Percentiles rank a stretch among this genome's conserved stretches.
phyloP scores from a whole-genome alignment of 1,284 basidiomycete genomes.

The Pseudozyma tsukubaensis region DNA sequence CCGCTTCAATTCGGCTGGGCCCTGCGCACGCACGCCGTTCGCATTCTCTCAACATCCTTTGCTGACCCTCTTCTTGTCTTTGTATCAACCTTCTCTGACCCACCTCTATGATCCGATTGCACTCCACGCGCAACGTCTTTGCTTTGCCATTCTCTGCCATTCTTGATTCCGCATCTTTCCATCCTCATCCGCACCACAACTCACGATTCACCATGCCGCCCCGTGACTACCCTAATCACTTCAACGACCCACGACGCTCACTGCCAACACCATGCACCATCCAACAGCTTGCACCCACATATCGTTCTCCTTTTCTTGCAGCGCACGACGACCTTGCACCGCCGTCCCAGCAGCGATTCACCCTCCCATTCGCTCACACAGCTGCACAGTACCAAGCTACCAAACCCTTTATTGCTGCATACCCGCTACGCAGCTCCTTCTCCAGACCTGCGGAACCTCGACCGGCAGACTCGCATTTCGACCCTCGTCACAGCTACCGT shows the following conservation, averaged over 20 bases:
- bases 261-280: constrained; percentile 14
- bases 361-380: constrained; percentile 11
- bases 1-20: constrained; percentile 12
- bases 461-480: constrained; percentile 3
- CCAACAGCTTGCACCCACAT: constrained; percentile 5
- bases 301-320: background rate
- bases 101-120: background rate
- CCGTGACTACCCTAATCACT: constrained; percentile 9
- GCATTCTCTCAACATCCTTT: background rate
- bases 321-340: background rate
- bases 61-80: constrained; percentile 2
- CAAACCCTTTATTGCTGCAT: constrained; percentile 2
- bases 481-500: constrained; percentile 5
- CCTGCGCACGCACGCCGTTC: constrained; percentile 6
- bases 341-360: constrained; percentile 14
- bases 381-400: background rate
- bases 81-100: background rate
- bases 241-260: constrained; percentile 18
- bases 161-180: background rate
- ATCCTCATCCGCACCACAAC: background rate
- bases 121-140: background rate
- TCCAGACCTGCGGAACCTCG: background rate
- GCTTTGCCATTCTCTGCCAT: background rate
- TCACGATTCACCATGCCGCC: constrained; percentile 19
- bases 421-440: constrained; percentile 14